phyloP scores from a whole-genome alignment of 768 basidiomycete species.

The Suillus alpinus region DNA sequence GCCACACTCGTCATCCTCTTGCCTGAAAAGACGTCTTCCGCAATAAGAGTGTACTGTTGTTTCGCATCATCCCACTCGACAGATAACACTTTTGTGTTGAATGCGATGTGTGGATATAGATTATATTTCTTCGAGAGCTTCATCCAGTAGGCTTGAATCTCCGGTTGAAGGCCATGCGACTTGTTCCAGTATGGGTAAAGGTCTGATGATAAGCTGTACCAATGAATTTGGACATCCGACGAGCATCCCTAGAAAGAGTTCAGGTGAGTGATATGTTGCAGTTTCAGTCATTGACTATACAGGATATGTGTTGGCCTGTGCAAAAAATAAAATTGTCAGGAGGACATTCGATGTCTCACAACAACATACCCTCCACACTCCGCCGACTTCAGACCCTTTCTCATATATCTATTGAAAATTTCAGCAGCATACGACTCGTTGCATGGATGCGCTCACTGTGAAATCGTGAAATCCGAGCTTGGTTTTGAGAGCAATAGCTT shows the following conservation, averaged over 20 bases:
- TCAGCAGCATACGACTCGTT: background rate
- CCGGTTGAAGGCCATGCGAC: conserved; percentile 38
- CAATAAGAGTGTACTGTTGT: conserved; percentile 36
- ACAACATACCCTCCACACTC: conserved; percentile 49
- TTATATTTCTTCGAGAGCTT: conserved; percentile 40
- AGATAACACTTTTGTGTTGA: conserved; percentile 42
- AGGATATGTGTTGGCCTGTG: conserved; percentile 30
- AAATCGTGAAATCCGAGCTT: conserved; percentile 38
- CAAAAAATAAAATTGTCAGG: background rate
- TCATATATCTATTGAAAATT: conserved; percentile 41
- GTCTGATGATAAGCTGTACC: conserved; percentile 49
- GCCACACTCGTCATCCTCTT: conserved; percentile 30
- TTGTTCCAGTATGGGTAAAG: conserved; percentile 43
- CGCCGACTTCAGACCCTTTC: conserved; percentile 43
- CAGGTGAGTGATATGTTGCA: background rate
- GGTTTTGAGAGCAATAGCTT: conserved; percentile 41
- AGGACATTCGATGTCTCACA: background rate
- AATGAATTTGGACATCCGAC: conserved; percentile 41
- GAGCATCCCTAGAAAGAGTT: conserved; percentile 36
- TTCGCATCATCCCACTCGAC: conserved; percentile 42
- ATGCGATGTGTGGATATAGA: conserved; percentile 38
- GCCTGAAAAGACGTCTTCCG: conserved; percentile 33
- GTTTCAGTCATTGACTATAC: conserved; percentile 1
- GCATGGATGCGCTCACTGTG: conserved; percentile 26
- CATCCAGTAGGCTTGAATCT: conserved; percentile 45